Evolutionary conservation across 2,329 filamentous ascomycete genomes (phyloP).

Genomic region (Penicillium olsonii): DNA sequence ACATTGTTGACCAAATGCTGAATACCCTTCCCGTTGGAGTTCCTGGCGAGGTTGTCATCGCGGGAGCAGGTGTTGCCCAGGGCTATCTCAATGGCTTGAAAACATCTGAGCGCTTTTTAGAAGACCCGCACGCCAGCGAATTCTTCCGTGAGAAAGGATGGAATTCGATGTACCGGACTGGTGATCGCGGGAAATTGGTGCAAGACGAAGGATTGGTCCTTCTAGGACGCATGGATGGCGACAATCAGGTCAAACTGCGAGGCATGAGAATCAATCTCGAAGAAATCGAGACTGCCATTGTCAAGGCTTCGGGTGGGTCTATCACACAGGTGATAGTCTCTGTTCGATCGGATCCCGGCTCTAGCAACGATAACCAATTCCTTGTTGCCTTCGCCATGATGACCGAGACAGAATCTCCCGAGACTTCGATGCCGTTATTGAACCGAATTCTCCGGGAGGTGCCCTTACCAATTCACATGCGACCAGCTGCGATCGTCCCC

Average conservation of each 20-base stretch:
- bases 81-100: constrained; percentile 16
- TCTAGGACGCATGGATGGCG: constrained; percentile 31
- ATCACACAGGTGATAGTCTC: constrained; percentile 20
- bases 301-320: constrained; percentile 22
- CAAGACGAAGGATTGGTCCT: constrained; percentile 30
- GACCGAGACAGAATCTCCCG: neutral
- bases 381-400: constrained; percentile 18
- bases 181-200: constrained; percentile 16
- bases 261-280: constrained; percentile 48
- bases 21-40: constrained; percentile 43
- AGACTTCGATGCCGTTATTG: constrained; percentile 16
- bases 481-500: constrained; percentile 31
- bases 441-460: constrained; percentile 30
- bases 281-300: constrained; percentile 45
- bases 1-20: constrained; percentile 44
- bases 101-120: constrained; percentile 11
- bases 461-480: constrained; percentile 41
- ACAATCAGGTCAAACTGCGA: constrained; percentile 33
- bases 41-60: constrained; percentile 48
- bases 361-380: constrained; percentile 4
- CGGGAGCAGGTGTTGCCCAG: constrained; percentile 23
- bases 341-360: constrained; percentile 1
- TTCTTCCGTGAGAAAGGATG: constrained; percentile 14
- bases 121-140: constrained; percentile 11
- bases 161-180: constrained; percentile 14